Base-by-base conservation (phyloP, 768 basidiomycete genomes). In the Phlegmacium glaucopus region DNA sequence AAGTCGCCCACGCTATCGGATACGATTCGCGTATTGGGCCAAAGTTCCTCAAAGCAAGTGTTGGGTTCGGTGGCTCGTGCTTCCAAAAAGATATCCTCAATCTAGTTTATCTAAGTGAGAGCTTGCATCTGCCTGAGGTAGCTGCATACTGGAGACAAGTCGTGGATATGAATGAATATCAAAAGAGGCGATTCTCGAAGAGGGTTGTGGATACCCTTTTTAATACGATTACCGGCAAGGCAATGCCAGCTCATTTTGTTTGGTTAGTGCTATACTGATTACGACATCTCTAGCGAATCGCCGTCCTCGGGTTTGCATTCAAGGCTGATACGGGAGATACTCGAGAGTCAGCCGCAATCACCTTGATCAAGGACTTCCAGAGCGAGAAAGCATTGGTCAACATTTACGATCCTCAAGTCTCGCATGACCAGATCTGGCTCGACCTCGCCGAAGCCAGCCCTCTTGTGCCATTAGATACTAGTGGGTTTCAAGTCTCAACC, bases 81-180 rank as follows among this genome's bases (percentile, higher is more conserved):
- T 99, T 99, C 90, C 95, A 98, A 73, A 98, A 99, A 69, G 95
- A 99, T 63, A 98, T 98, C 68, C 83, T 99, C 61, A 99, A 99
- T 75, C 77, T 99, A 52, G 96, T 98, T 38, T 99, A 99, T 74
- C 83, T 99, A 37, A 87, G 84, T 62, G 94, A 98, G 72, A 92
- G 88, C 53, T 71, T 92, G 46, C 93, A 98, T 70, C 78, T 99
- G 45, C 94, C 94, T 32, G 93, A 97, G 67, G 94, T 99, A 22
- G 96, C 95, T 26, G 87, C 85, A 13, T 99, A 99, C 77, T 99
- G 96, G 96, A 80, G 81, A 44, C 89, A 94, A 65, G 94, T 99
- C 29, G 94, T 97, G 18, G 85, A 90, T 61, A 90, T 98, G 88
- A 98, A 99, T 71, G 94, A 98, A 69, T 90, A 98, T 69, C 96